Base-by-base conservation (phyloP, 768 basidiomycete genomes). In the Lentinula boryana region DNA sequence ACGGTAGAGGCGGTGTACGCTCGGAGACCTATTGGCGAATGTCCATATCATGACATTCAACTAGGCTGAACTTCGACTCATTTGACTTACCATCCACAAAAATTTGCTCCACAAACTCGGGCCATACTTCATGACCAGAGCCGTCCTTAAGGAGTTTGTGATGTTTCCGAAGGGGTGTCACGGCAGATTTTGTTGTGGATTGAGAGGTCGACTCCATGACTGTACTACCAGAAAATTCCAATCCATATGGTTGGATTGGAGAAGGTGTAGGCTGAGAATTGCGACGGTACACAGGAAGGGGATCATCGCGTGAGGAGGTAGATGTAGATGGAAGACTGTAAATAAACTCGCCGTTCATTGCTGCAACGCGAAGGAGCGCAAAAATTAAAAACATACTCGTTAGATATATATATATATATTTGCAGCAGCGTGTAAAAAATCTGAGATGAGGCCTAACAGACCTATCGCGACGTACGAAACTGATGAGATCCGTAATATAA, bases 1-100 rank as follows among this genome's bases (percentile, higher is more conserved):
- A 85, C 87, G 0, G 89, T 89, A 82, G 87, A 90, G 0, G 88
- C 89, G 0, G 89, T 89, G 70, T 92, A 92, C 63, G 86, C 83
- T 41, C 80, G 82, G 33, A 92, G 85, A 55, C 89, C 89, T 89
- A 56, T 56, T 31, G 54, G 40, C 35, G 46, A 60, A 60, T 36
- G 48, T 60, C 64, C 61, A 59, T 5, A 7, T 50, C 23, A 13
- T 12, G 50, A 36, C 38, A 21, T 46, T 38, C 18, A 36, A 57
- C 36, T 8, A 13, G 36, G 36, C 36, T 38, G 36, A 38, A 13
- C 13, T 38, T 50, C 44, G 60, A 18, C 15, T 31, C 41, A 10
- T 13, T 33, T 33, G 4, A 65, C 68, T 58, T 10, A 86, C 90
- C 90, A 74, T 88, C 78, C 12, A 92, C 88, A 72, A 93, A 93